Conservation (phyloP, 2,329 filamentous ascomycete genomes). For the Lanzia echinophila region DNA sequence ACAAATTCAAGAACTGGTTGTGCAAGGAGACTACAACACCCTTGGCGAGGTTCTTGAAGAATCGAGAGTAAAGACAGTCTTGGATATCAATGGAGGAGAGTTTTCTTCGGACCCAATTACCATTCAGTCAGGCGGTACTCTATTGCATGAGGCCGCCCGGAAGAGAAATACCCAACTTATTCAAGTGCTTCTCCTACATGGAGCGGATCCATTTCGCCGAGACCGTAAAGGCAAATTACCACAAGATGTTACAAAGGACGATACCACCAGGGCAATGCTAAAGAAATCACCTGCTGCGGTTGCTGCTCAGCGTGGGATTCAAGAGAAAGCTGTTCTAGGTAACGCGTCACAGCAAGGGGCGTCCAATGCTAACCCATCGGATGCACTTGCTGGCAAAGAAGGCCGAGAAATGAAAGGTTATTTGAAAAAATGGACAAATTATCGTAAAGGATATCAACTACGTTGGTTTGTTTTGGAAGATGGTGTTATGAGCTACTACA, state of each 20-base stretch:
- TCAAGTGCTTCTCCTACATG: conserved; percentile 83
- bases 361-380: conserved; percentile 46
- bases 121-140: conserved; percentile 75
- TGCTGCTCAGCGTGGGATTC: conserved; percentile 87
- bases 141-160: conserved; percentile 88
- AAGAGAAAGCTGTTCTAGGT: conserved; percentile 92
- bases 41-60: conserved; percentile 79
- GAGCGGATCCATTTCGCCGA: conserved; percentile 89
- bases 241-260: conserved; percentile 94
- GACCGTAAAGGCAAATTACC: conserved; percentile 94
- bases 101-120: conserved; percentile 76
- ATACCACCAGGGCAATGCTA: conserved; percentile 77
- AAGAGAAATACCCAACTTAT: conserved; percentile 83
- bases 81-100: conserved; percentile 91
- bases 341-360: conserved; percentile 52
- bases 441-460: conserved; percentile 92
- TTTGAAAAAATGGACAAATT: conserved; percentile 99
- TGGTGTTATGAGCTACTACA: conserved; percentile 96
- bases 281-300: conserved; percentile 94
- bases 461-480: conserved; percentile 98
- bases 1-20: conserved; percentile 75
- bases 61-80: conserved; percentile 71
- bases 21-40: conserved; percentile 64
- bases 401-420: conserved; percentile 97
- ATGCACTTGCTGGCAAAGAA: conserved; percentile 70